Conservation (phyloP, 2,329 filamentous ascomycete genomes). For the Raffaelea arxii region DNA sequence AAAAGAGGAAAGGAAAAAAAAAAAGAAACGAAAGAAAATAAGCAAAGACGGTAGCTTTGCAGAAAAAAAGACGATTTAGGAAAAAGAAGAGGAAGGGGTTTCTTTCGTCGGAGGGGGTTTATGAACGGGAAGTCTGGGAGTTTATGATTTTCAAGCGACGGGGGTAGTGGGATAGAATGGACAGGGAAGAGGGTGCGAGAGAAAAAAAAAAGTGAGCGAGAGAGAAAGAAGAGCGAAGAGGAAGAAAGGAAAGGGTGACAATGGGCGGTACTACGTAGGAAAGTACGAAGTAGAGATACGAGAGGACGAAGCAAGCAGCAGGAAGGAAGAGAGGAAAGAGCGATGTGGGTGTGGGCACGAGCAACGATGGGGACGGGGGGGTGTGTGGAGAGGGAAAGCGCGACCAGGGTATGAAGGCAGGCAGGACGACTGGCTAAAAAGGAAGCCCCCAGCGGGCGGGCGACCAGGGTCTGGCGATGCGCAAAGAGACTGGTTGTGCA, state of each 20-base stretch:
- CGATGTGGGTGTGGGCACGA: conserved; percentile 2
- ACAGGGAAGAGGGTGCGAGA: background rate
- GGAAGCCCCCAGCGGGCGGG: conserved; percentile 9
- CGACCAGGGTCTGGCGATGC: conserved; percentile 9
- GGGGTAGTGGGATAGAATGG: background rate
- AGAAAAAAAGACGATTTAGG: conserved; percentile 1
- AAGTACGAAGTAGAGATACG: conserved; percentile 2
- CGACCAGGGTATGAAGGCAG: conserved; percentile 10
- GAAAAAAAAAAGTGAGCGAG: conserved; percentile 25
- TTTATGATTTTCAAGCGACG: conserved; percentile 12
- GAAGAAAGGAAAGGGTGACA: conserved; percentile 12
- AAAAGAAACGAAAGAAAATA: conserved; percentile 5
- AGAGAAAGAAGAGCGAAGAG: conserved; percentile 23
- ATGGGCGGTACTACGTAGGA: background rate
- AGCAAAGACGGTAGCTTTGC: conserved; percentile 1
- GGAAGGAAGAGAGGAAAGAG: conserved; percentile 1
- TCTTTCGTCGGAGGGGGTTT: background rate
- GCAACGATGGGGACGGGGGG: conserved; percentile 1
- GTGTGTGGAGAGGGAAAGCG: conserved; percentile 1
- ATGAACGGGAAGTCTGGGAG: conserved; percentile 10
- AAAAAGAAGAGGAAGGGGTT: conserved; percentile 5
- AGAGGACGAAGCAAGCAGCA: conserved; percentile 1
- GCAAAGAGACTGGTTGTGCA: background rate
- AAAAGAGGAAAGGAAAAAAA: conserved; percentile 10
- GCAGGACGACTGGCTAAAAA: conserved; percentile 13